Evolutionary conservation across 306 rosid genomes (phyloP), one percentile per base, ranked within the genome.

Genomic region (Cucurbita pepo): DNA sequence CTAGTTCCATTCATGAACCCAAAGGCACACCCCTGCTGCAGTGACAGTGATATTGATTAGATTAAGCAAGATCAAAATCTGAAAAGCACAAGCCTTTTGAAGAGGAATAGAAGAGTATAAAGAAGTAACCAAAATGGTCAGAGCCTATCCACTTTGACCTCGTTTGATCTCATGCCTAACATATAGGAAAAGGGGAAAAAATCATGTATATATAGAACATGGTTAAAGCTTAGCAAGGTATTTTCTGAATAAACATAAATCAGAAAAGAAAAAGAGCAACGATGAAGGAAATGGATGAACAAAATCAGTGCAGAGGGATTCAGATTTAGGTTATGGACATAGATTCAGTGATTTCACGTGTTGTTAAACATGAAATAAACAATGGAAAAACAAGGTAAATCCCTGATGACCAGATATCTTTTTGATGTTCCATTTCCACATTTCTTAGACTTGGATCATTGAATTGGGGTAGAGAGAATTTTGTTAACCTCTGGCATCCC

Each of bases 391-490:
- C 56, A 22, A 45, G 56, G 37, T 7, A 48, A 14, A 25, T 12
- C 44, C 22, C 22, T 22, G 44, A 22, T 47, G 41, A 69, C 73
- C 57, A 47, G 73, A 48, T 69, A 69, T 69, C 73, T 48, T 69
- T 14, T 30, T 47, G 73, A 48, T 43, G 63, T 37, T 38, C 51
- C 47, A 53, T 71, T 40, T 73, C 86, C 75, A 71, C 81, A 73
- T 83, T 22, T 66, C 73, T 79, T 71, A 86, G 78, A 3, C 62
- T 50, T 56, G 82, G 72, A 75, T 61, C 65, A 73, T 87, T 77
- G 75, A 89, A 89, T 18, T 86, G 86, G 4, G 86, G 85, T 21
- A 65, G 95, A 81, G 15, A 89, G 77, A 10, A 89, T 78, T 57
- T 70, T 85, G 16, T 86, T 80, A 74, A 89, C 40, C 85, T 83